Conservation (phyloP, 108 stramenopile genomes). For the Cyclotella baltica region DNA sequence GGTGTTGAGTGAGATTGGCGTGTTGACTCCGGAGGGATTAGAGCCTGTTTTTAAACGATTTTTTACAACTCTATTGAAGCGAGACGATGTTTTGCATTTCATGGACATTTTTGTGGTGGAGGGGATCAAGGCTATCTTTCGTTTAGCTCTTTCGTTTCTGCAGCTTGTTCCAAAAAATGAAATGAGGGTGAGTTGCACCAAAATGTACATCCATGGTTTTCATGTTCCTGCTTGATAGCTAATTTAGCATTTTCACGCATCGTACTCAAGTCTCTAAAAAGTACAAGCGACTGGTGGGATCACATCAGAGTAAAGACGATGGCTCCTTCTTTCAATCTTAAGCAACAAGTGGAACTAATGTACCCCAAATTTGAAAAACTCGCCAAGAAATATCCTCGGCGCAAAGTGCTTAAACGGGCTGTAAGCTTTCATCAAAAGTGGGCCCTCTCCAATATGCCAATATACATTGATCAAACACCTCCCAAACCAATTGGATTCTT, state of each 20-base stretch:
- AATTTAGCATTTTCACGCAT: background rate
- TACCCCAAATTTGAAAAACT: constrained; percentile 71
- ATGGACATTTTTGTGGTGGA: constrained; percentile 87
- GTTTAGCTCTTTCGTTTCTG: constrained; percentile 75
- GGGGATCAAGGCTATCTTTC: constrained; percentile 80
- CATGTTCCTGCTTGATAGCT: background rate
- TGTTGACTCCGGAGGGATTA: constrained; percentile 56
- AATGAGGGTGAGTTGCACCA: constrained; percentile 29
- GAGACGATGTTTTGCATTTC: constrained; percentile 61
- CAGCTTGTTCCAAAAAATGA: constrained; percentile 57
- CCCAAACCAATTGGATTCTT: constrained; percentile 55
- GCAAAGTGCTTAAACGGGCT: constrained; percentile 67
- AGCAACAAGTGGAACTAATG: constrained; percentile 64
- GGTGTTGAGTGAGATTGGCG: constrained; percentile 62
- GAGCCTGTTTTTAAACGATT: constrained; percentile 77
- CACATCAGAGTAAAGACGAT: constrained; percentile 46
- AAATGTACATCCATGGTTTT: background rate
- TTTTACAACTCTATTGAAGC: constrained; percentile 64
- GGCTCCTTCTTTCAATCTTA: constrained; percentile 56
- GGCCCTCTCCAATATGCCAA: constrained; percentile 50
- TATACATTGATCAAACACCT: constrained; percentile 40
- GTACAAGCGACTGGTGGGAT: constrained; percentile 49
- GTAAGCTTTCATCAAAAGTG: constrained; percentile 74
- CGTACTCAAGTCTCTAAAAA: constrained; percentile 7
- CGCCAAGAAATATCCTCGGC: constrained; percentile 72